Base-by-base conservation (phyloP, 345 rosid species). In the Diplotaxis tenuifolia region DNA sequence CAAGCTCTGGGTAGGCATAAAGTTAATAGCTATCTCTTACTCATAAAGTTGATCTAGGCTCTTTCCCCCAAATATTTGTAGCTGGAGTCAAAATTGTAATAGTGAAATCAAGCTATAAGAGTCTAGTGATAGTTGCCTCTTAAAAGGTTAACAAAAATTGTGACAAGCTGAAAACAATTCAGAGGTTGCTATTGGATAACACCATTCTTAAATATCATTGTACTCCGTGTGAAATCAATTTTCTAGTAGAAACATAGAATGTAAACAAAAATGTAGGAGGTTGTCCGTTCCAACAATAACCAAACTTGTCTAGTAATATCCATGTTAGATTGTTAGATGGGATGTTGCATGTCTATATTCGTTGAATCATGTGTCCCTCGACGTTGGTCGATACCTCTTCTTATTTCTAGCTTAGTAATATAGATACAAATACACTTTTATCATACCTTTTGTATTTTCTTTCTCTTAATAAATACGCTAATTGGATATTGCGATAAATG, bases 231-330 rank as follows among this genome's bases (percentile, higher is more conserved):
- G 55, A 9, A 67, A 14, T 10, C 45, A 59, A 32, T 49, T 23
- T 23, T 59, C 1, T 58, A 49, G 6, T 31, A 66, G 60, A 64
- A 31, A 47, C 62, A 67, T 12, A 59, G 72, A 74, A 74, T 74
- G 68, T 67, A 59, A 67, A 67, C 55, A 59, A 49, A 74, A 59
- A 50, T 49, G 49, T 60, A 67, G 73, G 55, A 60, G 31, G 38
- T 67, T 34, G 68, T 74, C 55, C 55, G 56, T 36, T 74, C 73
- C 68, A 74, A 60, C 78, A 74, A 19, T 67, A 74, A 74, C 68
- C 68, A 74, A 60, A 74, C 73, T 36, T 67, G 78, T 50, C 77
- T 73, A 52, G 15, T 3, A 52, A 36, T 29, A 59, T 67, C 38
- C 53, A 34, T 67, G 67, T 54, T 69, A 9, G 70, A 70, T 76